Evolutionary conservation across 2,329 filamentous ascomycete species (phyloP).

Genomic region (Neospermospora avenae): DNA sequence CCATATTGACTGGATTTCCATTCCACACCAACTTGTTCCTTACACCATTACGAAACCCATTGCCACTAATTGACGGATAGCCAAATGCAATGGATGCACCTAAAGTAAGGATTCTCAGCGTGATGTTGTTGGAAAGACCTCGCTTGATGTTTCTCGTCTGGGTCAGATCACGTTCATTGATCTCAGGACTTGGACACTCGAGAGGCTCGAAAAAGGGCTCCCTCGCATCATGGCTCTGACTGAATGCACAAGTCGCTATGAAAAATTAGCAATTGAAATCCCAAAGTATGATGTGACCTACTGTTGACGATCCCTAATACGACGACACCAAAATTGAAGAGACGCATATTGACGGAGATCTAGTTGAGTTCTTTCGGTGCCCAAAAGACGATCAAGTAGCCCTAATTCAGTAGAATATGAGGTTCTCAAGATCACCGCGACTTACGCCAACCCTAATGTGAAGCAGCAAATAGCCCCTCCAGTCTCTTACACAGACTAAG

Average conservation of each 20-base stretch:
- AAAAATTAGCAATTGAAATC: neutral
- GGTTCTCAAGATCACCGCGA: neutral
- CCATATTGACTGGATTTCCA: slow-evolving; percentile 3
- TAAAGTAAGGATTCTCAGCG: slow-evolving; percentile 5
- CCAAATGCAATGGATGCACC: slow-evolving; percentile 9
- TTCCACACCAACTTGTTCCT: slow-evolving; percentile 1
- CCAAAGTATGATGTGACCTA: neutral
- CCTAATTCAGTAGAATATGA: neutral
- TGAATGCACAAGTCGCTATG: neutral
- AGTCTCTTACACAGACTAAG: too few species aligned
- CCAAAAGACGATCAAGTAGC: neutral
- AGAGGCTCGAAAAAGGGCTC: neutral
- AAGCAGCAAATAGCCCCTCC: too few species aligned
- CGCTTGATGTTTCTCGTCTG: neutral
- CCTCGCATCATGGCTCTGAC: neutral
- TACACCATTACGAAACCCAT: slow-evolving; percentile 6
- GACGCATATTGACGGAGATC: neutral
- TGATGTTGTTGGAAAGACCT: neutral
- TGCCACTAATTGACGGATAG: neutral
- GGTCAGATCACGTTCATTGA: neutral
- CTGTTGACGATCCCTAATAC: neutral
- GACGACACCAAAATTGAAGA: neutral
- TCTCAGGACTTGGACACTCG: neutral
- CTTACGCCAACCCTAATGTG: neutral
- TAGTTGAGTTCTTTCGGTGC: neutral